Evolutionary conservation across 345 rosid genomes (phyloP).

Genomic region (Camelina hispida): DNA sequence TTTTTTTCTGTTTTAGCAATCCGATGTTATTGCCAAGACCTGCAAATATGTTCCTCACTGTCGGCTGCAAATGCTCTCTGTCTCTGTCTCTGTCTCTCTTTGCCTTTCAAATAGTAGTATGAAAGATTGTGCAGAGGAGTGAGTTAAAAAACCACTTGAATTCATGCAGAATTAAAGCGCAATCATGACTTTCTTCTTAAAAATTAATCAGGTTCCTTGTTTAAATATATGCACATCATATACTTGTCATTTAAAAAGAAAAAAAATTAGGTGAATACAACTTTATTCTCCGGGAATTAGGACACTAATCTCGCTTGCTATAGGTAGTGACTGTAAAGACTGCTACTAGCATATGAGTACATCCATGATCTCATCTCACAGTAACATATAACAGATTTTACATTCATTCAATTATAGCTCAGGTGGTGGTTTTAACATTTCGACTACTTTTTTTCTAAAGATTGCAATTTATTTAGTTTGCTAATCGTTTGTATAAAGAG

Average conservation of each 20-base stretch:
- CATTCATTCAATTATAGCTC: too few relatives aligned
- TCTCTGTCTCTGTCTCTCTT: conserved; percentile 8
- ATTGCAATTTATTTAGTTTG: neutral
- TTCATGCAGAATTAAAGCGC: conserved; percentile 41
- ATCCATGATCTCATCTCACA: conserved; percentile 2
- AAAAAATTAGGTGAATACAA: conserved; percentile 1
- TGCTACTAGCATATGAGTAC: conserved; percentile 3
- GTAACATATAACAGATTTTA: neutral
- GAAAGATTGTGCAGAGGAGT: conserved; percentile 25
- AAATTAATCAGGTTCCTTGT: neutral
- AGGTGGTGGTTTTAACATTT: neutral
- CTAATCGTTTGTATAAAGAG: neutral
- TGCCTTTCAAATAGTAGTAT: neutral
- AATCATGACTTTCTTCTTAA: conserved; percentile 30
- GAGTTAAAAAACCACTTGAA: conserved; percentile 28
- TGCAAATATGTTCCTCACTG: conserved; percentile 37
- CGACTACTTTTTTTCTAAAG: neutral
- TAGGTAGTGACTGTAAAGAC: conserved; percentile 6
- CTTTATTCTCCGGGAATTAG: conserved; percentile 45
- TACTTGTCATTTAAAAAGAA: too few relatives aligned
- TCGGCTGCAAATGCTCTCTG: conserved; percentile 39
- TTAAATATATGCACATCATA: too few relatives aligned
- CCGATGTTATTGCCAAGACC: conserved; percentile 33
- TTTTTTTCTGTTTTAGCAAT: conserved; percentile 21
- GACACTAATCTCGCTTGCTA: conserved; percentile 44